Evolutionary conservation across 208 protist genomes (phyloP).

Genomic region (Leishmania braziliensis): DNA sequence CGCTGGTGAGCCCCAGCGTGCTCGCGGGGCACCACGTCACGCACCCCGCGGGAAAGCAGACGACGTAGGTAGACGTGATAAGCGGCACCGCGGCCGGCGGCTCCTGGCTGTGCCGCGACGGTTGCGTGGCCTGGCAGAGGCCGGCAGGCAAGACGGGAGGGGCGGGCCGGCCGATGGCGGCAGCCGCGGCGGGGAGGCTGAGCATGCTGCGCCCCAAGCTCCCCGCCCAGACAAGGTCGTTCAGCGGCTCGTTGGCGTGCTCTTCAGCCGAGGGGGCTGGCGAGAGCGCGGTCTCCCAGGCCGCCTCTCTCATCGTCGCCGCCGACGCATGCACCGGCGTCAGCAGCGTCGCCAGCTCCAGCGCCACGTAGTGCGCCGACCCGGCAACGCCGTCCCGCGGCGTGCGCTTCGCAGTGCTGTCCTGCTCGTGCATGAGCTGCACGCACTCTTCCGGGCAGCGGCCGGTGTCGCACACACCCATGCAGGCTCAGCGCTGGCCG

Average conservation of each 20-base stretch:
- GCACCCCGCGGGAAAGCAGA: slow-evolving; percentile 39
- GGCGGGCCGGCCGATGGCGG: background rate
- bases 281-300: slow-evolving; percentile 14
- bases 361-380: slow-evolving; percentile 21
- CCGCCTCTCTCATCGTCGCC: slow-evolving; percentile 3
- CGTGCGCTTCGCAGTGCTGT: background rate
- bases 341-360: slow-evolving; percentile 30
- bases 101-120: background rate
- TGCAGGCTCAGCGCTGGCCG: background rate
- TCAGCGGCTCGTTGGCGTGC: slow-evolving; percentile 20
- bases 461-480: background rate
- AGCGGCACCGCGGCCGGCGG: slow-evolving; percentile 1
- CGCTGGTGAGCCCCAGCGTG: slow-evolving; percentile 17
- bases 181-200: background rate
- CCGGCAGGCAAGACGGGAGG: background rate
- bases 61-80: slow-evolving; percentile 32
- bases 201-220: slow-evolving; percentile 12
- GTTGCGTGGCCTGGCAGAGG: background rate
- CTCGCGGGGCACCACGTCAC: slow-evolving; percentile 52
- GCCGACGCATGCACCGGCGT: background rate
- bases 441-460: background rate
- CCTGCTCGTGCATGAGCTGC: background rate
- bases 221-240: slow-evolving; percentile 5
- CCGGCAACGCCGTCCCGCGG: background rate
- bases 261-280: background rate